phyloP scores from a whole-genome alignment of 306 rosid genomes.

The Inga leiocalycina region DNA sequence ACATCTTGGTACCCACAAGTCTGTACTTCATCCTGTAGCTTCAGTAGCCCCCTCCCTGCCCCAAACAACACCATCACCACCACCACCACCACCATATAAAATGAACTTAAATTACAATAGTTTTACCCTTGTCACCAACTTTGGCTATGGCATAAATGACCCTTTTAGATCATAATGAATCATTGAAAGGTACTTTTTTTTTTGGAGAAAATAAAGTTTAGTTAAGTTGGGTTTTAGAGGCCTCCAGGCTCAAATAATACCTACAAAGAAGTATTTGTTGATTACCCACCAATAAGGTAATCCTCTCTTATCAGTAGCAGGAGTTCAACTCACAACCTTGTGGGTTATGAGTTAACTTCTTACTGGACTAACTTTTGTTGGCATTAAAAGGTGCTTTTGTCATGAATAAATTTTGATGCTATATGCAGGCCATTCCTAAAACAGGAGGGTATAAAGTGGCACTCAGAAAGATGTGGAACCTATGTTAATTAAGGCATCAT shows the following conservation, averaged over 20 bases:
- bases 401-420: background rate
- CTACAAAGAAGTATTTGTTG: no score
- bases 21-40: constrained; percentile 73
- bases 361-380: no score
- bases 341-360: no score
- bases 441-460: constrained; percentile 41
- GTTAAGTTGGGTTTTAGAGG: no score
- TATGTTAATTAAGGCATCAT: constrained; percentile 6
- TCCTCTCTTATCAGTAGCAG: no score
- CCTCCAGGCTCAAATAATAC: no score
- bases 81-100: background rate
- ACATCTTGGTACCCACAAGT: constrained; percentile 85
- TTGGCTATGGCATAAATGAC: background rate
- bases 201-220: no score
- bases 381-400: no score
- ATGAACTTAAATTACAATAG: background rate
- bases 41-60: constrained; percentile 69
- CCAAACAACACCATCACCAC: constrained; percentile 2
- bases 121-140: background rate
- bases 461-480: constrained; percentile 45
- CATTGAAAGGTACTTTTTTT: background rate
- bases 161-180: background rate
- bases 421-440: constrained; percentile 22
- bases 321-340: no score
- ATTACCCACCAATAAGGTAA: no score